Evolutionary conservation across 2,329 filamentous ascomycete species (phyloP).

Genomic region (Fusarium liriodendri): DNA sequence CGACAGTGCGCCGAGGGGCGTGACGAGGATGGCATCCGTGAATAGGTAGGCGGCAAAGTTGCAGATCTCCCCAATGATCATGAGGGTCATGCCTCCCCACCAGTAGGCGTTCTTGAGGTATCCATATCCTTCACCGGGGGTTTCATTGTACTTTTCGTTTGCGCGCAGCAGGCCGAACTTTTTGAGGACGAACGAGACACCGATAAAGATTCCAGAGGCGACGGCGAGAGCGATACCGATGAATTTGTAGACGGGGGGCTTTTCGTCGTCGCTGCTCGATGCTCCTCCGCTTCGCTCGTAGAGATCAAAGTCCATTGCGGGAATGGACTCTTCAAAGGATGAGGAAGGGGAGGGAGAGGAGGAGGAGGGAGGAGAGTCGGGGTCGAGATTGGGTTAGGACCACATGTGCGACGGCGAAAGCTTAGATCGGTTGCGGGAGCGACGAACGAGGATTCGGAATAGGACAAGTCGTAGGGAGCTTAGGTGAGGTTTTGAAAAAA

Average conservation of each 20-base stretch:
- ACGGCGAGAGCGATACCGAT: conserved; percentile 89
- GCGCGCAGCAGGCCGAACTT: conserved; percentile 91
- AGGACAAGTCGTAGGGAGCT: conserved; percentile 12
- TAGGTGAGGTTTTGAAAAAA: background rate
- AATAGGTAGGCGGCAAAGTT: conserved; percentile 98
- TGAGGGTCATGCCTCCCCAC: conserved; percentile 96
- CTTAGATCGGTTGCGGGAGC: conserved; percentile 32
- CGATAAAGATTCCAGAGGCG: conserved; percentile 91
- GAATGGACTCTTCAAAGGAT: background rate
- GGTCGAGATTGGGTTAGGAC: conserved; percentile 33
- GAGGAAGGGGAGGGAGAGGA: background rate
- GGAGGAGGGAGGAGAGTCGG: conserved; percentile 16
- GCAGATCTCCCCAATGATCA: conserved; percentile 96
- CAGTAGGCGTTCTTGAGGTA: conserved; percentile 96
- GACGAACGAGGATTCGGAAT: conserved; percentile 29
- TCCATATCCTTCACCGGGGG: conserved; percentile 94
- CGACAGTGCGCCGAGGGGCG: conserved; percentile 88
- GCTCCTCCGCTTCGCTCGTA: conserved; percentile 38
- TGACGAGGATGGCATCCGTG: conserved; percentile 95
- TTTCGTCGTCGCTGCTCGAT: conserved; percentile 35
- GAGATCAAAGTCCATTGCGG: conserved; percentile 41
- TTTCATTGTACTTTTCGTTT: conserved; percentile 96
- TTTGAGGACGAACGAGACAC: conserved; percentile 93
- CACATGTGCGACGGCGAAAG: conserved; percentile 39
- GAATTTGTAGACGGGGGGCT: conserved; percentile 77